These are phyloP conservation scores for Penicillium sp. DNA, from an alignment of 2,329 filamentous ascomycete genomes.

Conservation along the genomic window DNA sequence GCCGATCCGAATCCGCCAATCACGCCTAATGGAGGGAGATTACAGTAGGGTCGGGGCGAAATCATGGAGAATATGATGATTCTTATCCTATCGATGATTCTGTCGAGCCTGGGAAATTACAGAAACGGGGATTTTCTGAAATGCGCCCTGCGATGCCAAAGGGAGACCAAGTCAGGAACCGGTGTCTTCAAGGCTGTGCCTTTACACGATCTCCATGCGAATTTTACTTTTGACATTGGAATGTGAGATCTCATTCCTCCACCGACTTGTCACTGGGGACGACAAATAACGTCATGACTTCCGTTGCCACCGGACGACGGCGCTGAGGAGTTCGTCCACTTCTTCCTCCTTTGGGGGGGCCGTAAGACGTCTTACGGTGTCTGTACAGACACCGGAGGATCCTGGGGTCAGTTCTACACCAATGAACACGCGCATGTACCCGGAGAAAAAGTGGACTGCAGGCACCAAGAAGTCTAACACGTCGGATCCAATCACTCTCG, in stretches of 20 bases:
- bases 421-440: slow-evolving; percentile 17
- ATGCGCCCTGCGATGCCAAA: background rate
- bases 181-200: background rate
- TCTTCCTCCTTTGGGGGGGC: slow-evolving; percentile 6
- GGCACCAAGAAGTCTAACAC: slow-evolving; percentile 18
- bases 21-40: background rate
- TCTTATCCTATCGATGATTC: no score
- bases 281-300: slow-evolving; percentile 24
- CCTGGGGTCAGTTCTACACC: slow-evolving; percentile 19
- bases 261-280: no score
- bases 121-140: no score
- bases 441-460: slow-evolving; percentile 24
- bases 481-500: background rate
- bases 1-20: no score
- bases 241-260: slow-evolving; percentile 3
- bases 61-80: no score
- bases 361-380: slow-evolving; percentile 1
- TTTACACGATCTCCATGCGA: background rate
- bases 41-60: background rate
- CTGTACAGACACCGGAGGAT: slow-evolving; percentile 9
- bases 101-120: no score
- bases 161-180: background rate
- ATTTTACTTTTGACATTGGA: background rate
- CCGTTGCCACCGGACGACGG: slow-evolving; percentile 14
- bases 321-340: slow-evolving; percentile 14